Evolutionary conservation across 257 asterid species (phyloP), one percentile per base, ranked within the genome.

Genomic region (Solanum piurae): DNA sequence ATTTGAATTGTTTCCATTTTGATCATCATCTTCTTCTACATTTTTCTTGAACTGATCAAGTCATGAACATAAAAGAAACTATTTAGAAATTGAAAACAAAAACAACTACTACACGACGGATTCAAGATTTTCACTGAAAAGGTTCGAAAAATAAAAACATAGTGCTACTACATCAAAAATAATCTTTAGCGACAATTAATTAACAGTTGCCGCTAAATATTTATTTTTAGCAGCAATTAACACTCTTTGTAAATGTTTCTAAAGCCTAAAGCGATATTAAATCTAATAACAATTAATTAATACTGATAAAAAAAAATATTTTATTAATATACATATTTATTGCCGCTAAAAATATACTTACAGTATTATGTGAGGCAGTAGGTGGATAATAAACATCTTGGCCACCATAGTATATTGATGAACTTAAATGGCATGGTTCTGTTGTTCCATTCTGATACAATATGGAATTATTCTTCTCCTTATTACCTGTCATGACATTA

Each of bases 381-480:
- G 93, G 55, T 69, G 94, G 89, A 90, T 95, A 88, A 83, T 96
- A 96, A 86, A 90, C 91, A 88, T 96, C 95, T 90, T 92, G 98
- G 73, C 94, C 98, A 68, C 98, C 98, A 82, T 96, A 95, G 88
- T 93, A 91, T 58, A 96, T 95, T 86, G 98, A 95, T 55, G 98
- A 95, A 89, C 93, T 95, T 87, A 91, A 91, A 90, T 93, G 92
- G 89, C 98, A 94, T 2, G 98, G 95, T 18, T 94, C 98, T 62
- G 68, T 90, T 33, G 73, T 88, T 86, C 87, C 93, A 89, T 80
- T 89, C 90, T 91, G 92, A 69, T 90, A 86, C 46, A 73, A 34
- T 73, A 71, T 60, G 31, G 89, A 73, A 73, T 87, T 90, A 73
- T 87, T 90, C 88, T 55, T 89, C 52, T 88, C 94, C 69, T 87